phyloP scores from a whole-genome alignment of 225 moss, liverwort and hornwort species.

The Sphagnum tenellum region DNA sequence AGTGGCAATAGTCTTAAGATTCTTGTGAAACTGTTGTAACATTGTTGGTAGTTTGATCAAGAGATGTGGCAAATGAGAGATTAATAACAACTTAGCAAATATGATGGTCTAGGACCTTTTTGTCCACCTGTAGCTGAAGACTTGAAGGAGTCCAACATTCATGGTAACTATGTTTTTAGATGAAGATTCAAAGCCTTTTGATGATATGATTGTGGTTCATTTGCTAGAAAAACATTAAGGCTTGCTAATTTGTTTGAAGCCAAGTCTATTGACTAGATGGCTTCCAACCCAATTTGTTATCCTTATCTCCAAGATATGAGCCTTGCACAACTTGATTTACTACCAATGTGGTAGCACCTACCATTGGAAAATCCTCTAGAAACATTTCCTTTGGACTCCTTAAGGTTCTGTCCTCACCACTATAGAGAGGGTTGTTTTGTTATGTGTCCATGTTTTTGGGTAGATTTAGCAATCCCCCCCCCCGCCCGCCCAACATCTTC shows the following conservation, averaged over 20 bases:
- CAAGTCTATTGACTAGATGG: slow-evolving; percentile 37
- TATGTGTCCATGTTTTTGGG: slow-evolving; percentile 14
- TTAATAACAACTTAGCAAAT: too few relatives aligned
- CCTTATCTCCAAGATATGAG: slow-evolving; percentile 26
- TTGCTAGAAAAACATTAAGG: slow-evolving; percentile 15
- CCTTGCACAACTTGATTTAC: slow-evolving; percentile 13
- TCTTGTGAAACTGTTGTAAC: slow-evolving; percentile 22
- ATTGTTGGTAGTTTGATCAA: slow-evolving; percentile 16
- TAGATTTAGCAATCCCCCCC: slow-evolving; percentile 12
- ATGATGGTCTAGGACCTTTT: too few relatives aligned
- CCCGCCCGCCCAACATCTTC: slow-evolving; percentile 29
- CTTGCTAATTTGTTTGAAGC: slow-evolving; percentile 30
- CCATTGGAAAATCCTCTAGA: not conserved
- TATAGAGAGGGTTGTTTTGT: slow-evolving; percentile 5
- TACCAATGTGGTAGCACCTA: slow-evolving; percentile 5
- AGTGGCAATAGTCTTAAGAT: slow-evolving; percentile 11
- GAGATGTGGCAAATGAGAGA: slow-evolving; percentile 33
- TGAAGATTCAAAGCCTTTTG: too few relatives aligned
- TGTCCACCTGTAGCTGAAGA: too few relatives aligned
- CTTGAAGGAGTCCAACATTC: too few relatives aligned
- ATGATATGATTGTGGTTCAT: slow-evolving; percentile 3
- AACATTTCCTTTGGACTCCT: slow-evolving; percentile 12
- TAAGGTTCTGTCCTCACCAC: slow-evolving; percentile 20
- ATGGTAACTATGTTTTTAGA: too few relatives aligned
- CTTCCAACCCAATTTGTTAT: slow-evolving; percentile 49